phyloP scores from a whole-genome alignment of 1,139 yeast genomes.

The Geotrichum carabidarum region DNA sequence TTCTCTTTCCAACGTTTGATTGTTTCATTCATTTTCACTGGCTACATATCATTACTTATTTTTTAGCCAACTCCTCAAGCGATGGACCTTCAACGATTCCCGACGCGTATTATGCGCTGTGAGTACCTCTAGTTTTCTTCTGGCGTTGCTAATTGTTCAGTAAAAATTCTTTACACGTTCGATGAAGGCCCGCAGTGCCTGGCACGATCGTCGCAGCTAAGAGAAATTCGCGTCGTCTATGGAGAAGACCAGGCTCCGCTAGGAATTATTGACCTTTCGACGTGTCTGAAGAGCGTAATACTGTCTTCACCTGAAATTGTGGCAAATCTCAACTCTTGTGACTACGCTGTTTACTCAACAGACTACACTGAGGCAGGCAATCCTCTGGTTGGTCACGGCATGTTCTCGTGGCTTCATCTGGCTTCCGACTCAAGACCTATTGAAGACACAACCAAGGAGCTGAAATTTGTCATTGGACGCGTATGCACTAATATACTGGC shows the following conservation, averaged over 20 bases:
- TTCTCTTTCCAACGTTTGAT: neutral
- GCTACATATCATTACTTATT: neutral
- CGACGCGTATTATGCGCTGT: slow-evolving; percentile 17
- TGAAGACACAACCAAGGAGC: neutral
- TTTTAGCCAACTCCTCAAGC: neutral
- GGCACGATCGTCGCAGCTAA: slow-evolving; percentile 32
- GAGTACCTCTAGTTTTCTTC: neutral
- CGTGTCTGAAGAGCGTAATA: slow-evolving; percentile 36
- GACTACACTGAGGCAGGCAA: slow-evolving; percentile 39
- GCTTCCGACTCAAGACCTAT: neutral
- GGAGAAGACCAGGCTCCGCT: slow-evolving; percentile 28
- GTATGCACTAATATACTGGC: slow-evolving; percentile 17
- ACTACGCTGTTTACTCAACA: slow-evolving; percentile 41
- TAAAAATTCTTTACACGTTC: slow-evolving; percentile 39
- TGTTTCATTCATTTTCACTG: neutral
- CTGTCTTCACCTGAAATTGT: slow-evolving; percentile 39
- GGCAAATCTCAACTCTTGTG: slow-evolving; percentile 29
- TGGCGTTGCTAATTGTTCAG: slow-evolving; percentile 17
- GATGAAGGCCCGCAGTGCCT: slow-evolving; percentile 32
- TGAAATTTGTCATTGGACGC: slow-evolving; percentile 16
- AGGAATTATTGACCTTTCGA: slow-evolving; percentile 35
- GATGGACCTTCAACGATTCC: slow-evolving; percentile 14
- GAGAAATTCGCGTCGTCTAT: slow-evolving; percentile 29
- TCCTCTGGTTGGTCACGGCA: slow-evolving; percentile 42
- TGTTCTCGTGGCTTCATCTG: slow-evolving; percentile 22